Evolutionary conservation across 1,284 basidiomycete species (phyloP).

Genomic region (Leccinum griseonigrum): DNA sequence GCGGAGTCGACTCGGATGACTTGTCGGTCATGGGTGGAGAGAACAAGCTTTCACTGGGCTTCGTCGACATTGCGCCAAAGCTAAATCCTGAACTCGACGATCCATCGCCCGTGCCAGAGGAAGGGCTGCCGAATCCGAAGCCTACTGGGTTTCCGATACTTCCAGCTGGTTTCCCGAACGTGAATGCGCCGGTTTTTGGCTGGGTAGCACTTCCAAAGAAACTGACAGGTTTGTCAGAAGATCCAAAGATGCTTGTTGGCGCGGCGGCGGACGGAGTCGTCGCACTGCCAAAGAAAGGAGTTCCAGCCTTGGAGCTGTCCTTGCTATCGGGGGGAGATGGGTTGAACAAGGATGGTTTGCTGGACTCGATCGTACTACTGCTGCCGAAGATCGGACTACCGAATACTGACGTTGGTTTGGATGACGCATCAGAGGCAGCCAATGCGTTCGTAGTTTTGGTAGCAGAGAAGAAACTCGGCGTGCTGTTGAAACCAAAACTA

Average conservation of each 20-base stretch:
- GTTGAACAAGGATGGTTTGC: conserved; percentile 14
- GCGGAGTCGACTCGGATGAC: conserved; percentile 35
- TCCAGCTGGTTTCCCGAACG: conserved; percentile 37
- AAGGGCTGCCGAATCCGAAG: conserved; percentile 49
- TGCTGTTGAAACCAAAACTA: conserved; percentile 16
- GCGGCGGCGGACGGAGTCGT: conserved; percentile 11
- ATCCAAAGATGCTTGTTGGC: conserved; percentile 18
- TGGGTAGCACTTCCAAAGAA: conserved; percentile 33
- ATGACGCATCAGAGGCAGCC: conserved; percentile 15
- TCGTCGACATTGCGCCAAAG: conserved; percentile 31
- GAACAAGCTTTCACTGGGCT: conserved; percentile 26
- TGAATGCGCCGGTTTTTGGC: conserved; percentile 23
- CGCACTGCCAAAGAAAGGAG: conserved; percentile 21
- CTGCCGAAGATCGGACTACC: conserved; percentile 29
- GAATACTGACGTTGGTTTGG: conserved; percentile 27
- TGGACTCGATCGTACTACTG: conserved; percentile 12
- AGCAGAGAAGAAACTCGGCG: conserved; percentile 25
- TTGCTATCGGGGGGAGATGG: conserved; percentile 10
- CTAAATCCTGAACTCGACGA: conserved; percentile 19
- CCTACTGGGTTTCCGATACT: conserved; percentile 60
- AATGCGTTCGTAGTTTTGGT: conserved; percentile 20
- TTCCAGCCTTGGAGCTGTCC: conserved; percentile 12
- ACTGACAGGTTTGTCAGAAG: conserved; percentile 28
- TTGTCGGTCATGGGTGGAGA: conserved; percentile 30
- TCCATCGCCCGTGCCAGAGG: conserved; percentile 32